Evolutionary conservation across 2,329 filamentous ascomycete genomes (phyloP), one percentile per base, ranked within the genome.

Genomic region (Penicillium janthinellum): DNA sequence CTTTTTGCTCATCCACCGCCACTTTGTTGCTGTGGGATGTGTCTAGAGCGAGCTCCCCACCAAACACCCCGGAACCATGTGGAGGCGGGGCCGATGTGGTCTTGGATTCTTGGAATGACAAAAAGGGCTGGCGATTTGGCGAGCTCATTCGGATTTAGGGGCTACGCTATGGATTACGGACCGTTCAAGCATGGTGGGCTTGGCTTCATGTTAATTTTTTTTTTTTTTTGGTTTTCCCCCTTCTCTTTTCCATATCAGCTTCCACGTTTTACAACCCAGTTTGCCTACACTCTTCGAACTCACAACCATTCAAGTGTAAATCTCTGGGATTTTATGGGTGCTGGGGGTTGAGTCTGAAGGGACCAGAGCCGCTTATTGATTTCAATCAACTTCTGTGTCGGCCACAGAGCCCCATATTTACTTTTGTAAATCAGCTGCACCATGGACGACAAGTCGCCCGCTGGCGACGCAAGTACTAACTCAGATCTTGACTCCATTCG

Each of bases 401-500:
- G 22, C 10, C 12, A 1, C 11, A 5, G 14, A 50, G 35, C 49
- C 7, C 35, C 49, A 28, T 38, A 14, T 22, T 37, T 41, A 6
- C 20, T 17, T 31, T 28, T 41, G 11, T 48, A 35, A 57, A 49
- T 28, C 28, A 41, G n/a, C 17, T 22, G 44, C 25, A 34, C n/a
- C 28, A 63, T 63, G 65, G 66, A 67, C 5, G 63, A 70, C 54
- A 71, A 71, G 47, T 50, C 54, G 47, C 39, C 56, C 2, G 54
- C 50, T 20, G 57, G 54, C 17, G 60, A 64, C 28, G 57, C 56
- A n/a, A 67, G 59, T 25, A 62, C 58, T 22, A 67, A 62, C 31
- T 75, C 73, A 7, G 72, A 75, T 38, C 63, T 59, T 11, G 69
- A 73, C 42, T 71, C 72, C 1, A 48, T 68, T 14, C 63, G 59